A percentile compares a stretch with the other conserved stretches of the same genome.
Conservation (phyloP, 352 stramenopile species). For the Phytophthora pluvialis region DNA sequence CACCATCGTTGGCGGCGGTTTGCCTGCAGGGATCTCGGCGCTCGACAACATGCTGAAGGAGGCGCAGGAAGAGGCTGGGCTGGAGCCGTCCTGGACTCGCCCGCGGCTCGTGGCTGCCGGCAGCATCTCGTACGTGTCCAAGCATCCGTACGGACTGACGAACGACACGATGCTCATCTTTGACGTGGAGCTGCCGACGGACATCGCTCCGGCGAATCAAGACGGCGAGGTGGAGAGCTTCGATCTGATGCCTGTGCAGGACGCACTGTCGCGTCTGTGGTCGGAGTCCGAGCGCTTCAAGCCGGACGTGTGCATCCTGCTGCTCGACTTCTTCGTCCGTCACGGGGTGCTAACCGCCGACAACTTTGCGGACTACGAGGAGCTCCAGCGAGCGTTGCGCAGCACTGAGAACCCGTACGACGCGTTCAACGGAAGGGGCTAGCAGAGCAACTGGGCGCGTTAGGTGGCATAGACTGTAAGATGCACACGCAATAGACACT, state of each 20-base stretch:
- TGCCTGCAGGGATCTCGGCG: slow-evolving; percentile 54
- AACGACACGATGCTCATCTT: slow-evolving; percentile 80
- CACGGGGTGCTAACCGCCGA: slow-evolving; percentile 70
- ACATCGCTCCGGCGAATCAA: slow-evolving; percentile 47
- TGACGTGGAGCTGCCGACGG: slow-evolving; percentile 58
- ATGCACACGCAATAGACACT: not conserved
- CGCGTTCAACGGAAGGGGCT: slow-evolving; percentile 22
- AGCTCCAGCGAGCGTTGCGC: slow-evolving; percentile 44
- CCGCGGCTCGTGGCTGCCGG: slow-evolving; percentile 45
- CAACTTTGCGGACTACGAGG: slow-evolving; percentile 56
- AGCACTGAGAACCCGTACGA: slow-evolving; percentile 39
- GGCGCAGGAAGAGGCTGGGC: slow-evolving; percentile 61
- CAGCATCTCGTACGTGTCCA: slow-evolving; percentile 63
- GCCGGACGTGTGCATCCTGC: slow-evolving; percentile 68
- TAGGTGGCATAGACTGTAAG: not conserved
- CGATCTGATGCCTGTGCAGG: slow-evolving; percentile 50
- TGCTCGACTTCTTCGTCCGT: slow-evolving; percentile 73
- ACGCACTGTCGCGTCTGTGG: slow-evolving; percentile 46
- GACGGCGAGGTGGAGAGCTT: slow-evolving; percentile 75
- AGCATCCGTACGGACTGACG: slow-evolving; percentile 60
- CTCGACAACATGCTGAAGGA: slow-evolving; percentile 83
- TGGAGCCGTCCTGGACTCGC: slow-evolving; percentile 45
- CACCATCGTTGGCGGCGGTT: slow-evolving; percentile 67
- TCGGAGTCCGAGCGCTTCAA: slow-evolving; percentile 68
- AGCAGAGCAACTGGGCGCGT: not conserved